Evolutionary conservation across 805 yeast species (phyloP).

Genomic region (Kodamaea fukazawae): DNA sequence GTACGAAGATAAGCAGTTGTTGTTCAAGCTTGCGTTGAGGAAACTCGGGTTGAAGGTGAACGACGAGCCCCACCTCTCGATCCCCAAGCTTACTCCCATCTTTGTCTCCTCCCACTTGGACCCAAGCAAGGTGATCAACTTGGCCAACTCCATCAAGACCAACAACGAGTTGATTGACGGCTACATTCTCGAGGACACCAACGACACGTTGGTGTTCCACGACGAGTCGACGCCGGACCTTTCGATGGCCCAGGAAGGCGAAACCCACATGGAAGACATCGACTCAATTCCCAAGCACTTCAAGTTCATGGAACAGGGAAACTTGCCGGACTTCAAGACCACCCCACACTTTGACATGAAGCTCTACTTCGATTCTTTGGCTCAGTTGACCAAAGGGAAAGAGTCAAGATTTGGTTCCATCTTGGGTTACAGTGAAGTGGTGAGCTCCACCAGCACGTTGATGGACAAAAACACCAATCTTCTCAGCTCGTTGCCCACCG

Average conservation of each 20-base stretch:
- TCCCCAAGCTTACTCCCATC: constrained; percentile 71
- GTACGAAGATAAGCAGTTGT: constrained; percentile 47
- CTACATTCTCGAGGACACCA: constrained; percentile 45
- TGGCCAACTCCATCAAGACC: constrained; percentile 40
- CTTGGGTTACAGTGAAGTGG: constrained; percentile 79
- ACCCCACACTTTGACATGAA: constrained; percentile 75
- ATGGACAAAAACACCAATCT: constrained; percentile 69
- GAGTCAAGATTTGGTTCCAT: constrained; percentile 54
- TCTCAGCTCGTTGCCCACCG: constrained; percentile 62
- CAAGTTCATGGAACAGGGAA: constrained; percentile 40
- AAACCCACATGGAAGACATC: constrained; percentile 44
- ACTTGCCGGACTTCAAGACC: constrained; percentile 46
- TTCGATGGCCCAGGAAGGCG: constrained; percentile 17
- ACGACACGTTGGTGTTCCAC: constrained; percentile 56
- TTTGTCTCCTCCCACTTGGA: constrained; percentile 45
- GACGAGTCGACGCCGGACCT: constrained; percentile 30
- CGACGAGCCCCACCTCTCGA: constrained; percentile 39
- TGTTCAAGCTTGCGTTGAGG: constrained; percentile 54
- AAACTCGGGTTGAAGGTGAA: constrained; percentile 72
- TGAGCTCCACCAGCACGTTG: constrained; percentile 81
- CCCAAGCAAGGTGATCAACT: constrained; percentile 26
- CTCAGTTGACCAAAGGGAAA: constrained; percentile 18
- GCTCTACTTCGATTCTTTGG: constrained; percentile 49
- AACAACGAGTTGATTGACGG: constrained; percentile 33
- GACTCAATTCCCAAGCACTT: constrained; percentile 55